Percentiles rank a stretch among this genome's conserved stretches.
phyloP scores from a whole-genome alignment of 2,329 filamentous ascomycete species.

The Drechslerella coelobrocha region DNA sequence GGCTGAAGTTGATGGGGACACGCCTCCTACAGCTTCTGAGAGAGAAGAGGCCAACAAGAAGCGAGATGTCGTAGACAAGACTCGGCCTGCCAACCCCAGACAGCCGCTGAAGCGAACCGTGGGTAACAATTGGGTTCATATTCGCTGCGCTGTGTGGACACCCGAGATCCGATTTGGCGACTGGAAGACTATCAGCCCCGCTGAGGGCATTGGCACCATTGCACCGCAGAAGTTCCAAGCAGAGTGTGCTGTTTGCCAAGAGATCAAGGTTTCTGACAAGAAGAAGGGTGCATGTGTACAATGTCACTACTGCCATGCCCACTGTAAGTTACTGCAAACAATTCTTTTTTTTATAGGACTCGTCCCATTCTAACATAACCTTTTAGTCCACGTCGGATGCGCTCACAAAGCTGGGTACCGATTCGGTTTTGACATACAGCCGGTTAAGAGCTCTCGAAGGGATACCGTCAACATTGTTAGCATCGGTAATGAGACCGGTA shows the following conservation, averaged over 20 bases:
- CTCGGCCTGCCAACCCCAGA: conserved; percentile 80
- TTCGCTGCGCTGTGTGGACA: conserved; percentile 89
- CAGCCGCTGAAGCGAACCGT: conserved; percentile 92
- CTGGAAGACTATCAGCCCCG: conserved; percentile 79
- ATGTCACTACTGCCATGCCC: conserved; percentile 74
- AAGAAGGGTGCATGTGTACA: conserved; percentile 76
- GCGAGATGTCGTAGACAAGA: conserved; percentile 68
- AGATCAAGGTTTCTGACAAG: conserved; percentile 60
- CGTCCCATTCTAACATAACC: conserved; percentile 54
- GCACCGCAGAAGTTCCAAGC: conserved; percentile 75
- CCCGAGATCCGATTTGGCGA: conserved; percentile 92
- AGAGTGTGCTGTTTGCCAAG: conserved; percentile 82
- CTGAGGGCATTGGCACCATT: conserved; percentile 88
- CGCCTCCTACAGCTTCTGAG: conserved; percentile 43
- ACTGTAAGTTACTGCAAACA: conserved; percentile 56
- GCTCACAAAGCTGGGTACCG: conserved; percentile 81
- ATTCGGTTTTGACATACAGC: conserved; percentile 87
- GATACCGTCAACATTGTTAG: conserved; percentile 81
- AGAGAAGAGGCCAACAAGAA: conserved; percentile 61
- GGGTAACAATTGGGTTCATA: conserved; percentile 98
- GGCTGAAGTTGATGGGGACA: conserved; percentile 49
- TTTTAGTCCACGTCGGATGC: conserved; percentile 83
- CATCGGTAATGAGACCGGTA: conserved; percentile 79
- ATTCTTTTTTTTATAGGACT: background rate
- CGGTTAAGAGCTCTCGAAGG: conserved; percentile 85